phyloP scores from a whole-genome alignment of 2,329 filamentous ascomycete genomes.

The Cyphellophora attinorum region DNA sequence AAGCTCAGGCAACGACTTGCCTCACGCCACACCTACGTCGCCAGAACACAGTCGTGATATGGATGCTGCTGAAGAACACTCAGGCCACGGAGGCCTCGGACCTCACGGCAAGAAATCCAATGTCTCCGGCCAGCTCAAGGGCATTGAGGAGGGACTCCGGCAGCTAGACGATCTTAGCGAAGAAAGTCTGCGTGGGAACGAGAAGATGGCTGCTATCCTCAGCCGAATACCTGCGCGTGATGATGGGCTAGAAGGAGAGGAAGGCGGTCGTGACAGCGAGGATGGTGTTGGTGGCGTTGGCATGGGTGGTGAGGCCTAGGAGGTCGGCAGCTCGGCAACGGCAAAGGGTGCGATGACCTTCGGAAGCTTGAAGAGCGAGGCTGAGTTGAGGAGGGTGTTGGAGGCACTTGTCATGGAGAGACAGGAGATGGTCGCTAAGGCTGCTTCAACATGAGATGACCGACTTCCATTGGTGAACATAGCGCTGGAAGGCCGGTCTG shows the following conservation, averaged over 20 bases:
- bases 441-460: too few relatives aligned
- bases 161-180: conserved; percentile 27
- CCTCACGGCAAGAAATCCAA: conserved; percentile 12
- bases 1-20: not conserved
- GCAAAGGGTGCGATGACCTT: too few relatives aligned
- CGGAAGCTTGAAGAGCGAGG: too few relatives aligned
- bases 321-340: too few relatives aligned
- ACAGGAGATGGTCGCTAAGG: too few relatives aligned
- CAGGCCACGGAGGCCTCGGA: not conserved
- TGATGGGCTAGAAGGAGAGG: not conserved
- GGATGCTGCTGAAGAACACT: conserved; percentile 28
- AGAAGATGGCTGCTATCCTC: conserved; percentile 14
- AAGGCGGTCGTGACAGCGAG: not conserved
- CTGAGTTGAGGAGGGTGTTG: too few relatives aligned
- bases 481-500: too few relatives aligned
- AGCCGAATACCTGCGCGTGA: conserved; percentile 7
- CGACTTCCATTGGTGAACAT: too few relatives aligned
- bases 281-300: not conserved
- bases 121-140: conserved; percentile 31
- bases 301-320: not conserved
- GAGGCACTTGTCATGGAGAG: too few relatives aligned
- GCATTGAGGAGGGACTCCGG: conserved; percentile 23
- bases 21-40: conserved; percentile 12
- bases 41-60: conserved; percentile 23
- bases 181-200: conserved; percentile 34